Evolutionary conservation across 1,284 basidiomycete species (phyloP).

Genomic region (Trichosporon sp.): DNA sequence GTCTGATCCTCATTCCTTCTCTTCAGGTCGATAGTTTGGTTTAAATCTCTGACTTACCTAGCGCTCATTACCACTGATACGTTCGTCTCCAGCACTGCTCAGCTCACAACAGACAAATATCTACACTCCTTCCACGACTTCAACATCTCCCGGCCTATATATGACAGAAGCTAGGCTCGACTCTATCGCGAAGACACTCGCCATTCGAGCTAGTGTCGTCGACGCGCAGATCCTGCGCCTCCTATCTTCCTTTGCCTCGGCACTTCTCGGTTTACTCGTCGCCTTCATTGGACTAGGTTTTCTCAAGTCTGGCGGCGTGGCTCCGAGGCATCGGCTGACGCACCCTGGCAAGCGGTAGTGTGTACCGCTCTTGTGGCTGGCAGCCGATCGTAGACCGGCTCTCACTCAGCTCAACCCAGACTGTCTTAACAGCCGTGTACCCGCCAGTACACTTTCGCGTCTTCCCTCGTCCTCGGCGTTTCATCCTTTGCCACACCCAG

Average conservation of each 20-base stretch:
- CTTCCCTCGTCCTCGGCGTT: too few species aligned
- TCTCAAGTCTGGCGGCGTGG: constrained; percentile 9
- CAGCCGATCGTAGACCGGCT: not conserved
- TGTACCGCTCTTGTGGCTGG: not conserved
- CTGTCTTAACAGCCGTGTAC: too few species aligned
- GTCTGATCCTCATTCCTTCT: too few species aligned
- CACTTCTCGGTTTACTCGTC: constrained; percentile 6
- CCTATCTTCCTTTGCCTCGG: not conserved
- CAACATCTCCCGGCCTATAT: not conserved
- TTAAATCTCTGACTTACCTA: too few species aligned
- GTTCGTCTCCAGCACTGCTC: too few species aligned
- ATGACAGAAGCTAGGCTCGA: not conserved
- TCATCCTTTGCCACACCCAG: too few species aligned
- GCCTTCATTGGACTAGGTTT: constrained; percentile 7
- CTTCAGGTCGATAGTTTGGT: too few species aligned
- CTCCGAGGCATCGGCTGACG: constrained; percentile 4
- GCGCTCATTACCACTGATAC: too few species aligned
- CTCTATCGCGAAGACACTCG: not conserved
- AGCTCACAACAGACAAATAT: too few species aligned
- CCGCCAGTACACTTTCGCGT: too few species aligned
- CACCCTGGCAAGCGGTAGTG: not conserved
- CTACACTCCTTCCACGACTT: not conserved
- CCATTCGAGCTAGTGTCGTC: not conserved
- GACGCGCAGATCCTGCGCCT: not conserved
- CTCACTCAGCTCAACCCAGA: not conserved